These are phyloP conservation scores for Clonostachys solani DNA, from an alignment of 2,329 filamentous ascomycete genomes.

Conservation along the genomic window DNA sequence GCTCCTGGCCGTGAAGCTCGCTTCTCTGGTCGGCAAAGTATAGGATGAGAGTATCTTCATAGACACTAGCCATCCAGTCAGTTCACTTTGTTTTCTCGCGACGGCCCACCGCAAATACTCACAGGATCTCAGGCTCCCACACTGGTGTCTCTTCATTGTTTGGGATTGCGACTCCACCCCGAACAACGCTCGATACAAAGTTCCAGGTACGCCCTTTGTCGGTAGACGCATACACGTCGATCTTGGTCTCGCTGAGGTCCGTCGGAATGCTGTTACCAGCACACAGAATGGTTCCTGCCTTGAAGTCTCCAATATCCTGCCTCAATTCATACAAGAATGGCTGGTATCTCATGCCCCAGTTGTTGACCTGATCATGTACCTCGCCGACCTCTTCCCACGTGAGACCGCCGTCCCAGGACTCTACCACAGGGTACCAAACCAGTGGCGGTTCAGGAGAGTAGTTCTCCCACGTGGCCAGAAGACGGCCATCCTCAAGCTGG, in stretches of 20 bases:
- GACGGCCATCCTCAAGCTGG: slow-evolving; percentile 3
- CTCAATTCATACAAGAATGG: slow-evolving; percentile 62
- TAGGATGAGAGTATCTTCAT: slow-evolving; percentile 52
- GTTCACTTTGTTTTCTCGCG: no score
- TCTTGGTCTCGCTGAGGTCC: slow-evolving; percentile 58
- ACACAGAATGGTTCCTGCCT: slow-evolving; percentile 57
- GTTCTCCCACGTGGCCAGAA: slow-evolving; percentile 49
- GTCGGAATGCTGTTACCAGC: slow-evolving; percentile 52
- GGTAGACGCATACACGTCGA: slow-evolving; percentile 62
- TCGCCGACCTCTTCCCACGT: slow-evolving; percentile 59
- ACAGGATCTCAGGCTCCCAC: background rate
- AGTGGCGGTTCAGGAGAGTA: slow-evolving; percentile 47
- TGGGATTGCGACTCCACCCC: slow-evolving; percentile 53
- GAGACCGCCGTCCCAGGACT: slow-evolving; percentile 42
- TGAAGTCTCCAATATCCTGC: slow-evolving; percentile 40
- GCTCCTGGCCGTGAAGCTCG: slow-evolving; percentile 59
- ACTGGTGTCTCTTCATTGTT: slow-evolving; percentile 53
- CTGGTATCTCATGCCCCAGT: slow-evolving; percentile 64
- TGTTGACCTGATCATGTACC: slow-evolving; percentile 56
- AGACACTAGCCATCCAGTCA: slow-evolving; percentile 7
- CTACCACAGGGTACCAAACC: slow-evolving; percentile 47
- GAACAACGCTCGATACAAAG: slow-evolving; percentile 61
- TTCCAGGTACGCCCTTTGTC: slow-evolving; percentile 61
- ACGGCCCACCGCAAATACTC: no score
- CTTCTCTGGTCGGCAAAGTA: slow-evolving; percentile 71